Evolutionary conservation across 2,329 filamentous ascomycete species (phyloP).

Genomic region (Trichophyton schoenleinii): DNA sequence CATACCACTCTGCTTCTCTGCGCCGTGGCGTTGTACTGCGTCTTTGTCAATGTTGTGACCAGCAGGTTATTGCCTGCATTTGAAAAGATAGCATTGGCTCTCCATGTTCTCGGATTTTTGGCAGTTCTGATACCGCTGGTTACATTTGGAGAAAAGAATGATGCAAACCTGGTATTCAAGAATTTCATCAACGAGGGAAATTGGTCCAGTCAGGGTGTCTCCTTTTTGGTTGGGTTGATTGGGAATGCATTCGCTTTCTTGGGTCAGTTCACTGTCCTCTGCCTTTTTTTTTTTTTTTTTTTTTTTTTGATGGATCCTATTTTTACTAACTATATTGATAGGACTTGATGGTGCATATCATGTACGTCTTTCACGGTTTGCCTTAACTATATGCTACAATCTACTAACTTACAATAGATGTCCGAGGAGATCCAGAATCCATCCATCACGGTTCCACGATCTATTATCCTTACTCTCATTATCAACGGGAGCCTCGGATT

Average conservation of each 20-base stretch:
- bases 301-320: not conserved
- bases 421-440: slow-evolving; percentile 41
- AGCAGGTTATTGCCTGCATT: slow-evolving; percentile 37
- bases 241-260: slow-evolving; percentile 18
- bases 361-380: slow-evolving; percentile 16
- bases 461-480: slow-evolving; percentile 37
- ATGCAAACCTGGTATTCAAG: slow-evolving; percentile 23
- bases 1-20: slow-evolving; percentile 39
- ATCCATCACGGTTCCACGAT: slow-evolving; percentile 35
- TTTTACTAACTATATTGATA: slow-evolving; percentile 15
- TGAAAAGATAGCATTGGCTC: slow-evolving; percentile 38
- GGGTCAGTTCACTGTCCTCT: slow-evolving; percentile 11
- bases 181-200: slow-evolving; percentile 27
- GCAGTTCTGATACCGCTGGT: slow-evolving; percentile 29
- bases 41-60: slow-evolving; percentile 41
- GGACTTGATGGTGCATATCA: slow-evolving; percentile 26
- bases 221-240: slow-evolving; percentile 28
- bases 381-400: slow-evolving; percentile 10
- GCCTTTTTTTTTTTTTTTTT: no score
- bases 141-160: slow-evolving; percentile 18
- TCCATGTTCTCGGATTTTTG: slow-evolving; percentile 38
- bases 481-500: slow-evolving; percentile 40
- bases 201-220: slow-evolving; percentile 27
- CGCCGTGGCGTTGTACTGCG: slow-evolving; percentile 35
- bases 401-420: slow-evolving; percentile 22